These are phyloP conservation scores for Porphyra umbilicalis DNA, from an alignment of 31 red algal genomes.

Conservation along the genomic window DNA sequence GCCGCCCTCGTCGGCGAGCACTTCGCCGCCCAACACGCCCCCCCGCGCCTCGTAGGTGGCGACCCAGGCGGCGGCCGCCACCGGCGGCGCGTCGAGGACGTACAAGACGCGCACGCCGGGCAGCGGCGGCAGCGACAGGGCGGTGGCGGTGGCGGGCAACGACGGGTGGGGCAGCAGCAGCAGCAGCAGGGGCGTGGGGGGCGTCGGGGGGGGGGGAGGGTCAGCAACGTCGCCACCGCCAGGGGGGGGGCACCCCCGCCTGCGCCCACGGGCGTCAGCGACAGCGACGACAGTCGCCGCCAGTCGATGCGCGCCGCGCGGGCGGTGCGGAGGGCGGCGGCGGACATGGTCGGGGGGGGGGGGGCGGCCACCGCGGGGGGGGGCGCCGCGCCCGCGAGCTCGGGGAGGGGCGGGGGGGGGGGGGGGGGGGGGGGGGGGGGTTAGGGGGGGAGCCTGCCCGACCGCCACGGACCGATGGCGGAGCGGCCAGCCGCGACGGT, in stretches of 20 bases:
- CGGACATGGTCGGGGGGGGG: background rate
- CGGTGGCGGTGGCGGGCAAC: background rate
- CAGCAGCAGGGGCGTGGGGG: background rate
- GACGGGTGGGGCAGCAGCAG: background rate
- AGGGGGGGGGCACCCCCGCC: background rate
- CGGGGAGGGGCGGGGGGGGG: background rate
- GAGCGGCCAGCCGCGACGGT: too few relatives aligned
- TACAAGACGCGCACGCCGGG: background rate
- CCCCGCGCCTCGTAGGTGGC: background rate
- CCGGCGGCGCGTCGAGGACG: background rate
- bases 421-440: background rate
- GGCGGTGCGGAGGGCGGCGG: background rate
- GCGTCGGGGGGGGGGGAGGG: background rate
- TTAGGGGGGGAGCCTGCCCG: too few relatives aligned
- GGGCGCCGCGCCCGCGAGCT: background rate
- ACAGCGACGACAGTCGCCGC: background rate
- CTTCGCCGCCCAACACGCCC: background rate
- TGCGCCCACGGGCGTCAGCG: background rate
- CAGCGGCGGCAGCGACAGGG: background rate
- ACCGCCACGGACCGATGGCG: too few relatives aligned
- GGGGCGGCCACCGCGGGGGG: background rate
- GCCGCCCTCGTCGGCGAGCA: background rate
- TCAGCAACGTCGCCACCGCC: background rate
- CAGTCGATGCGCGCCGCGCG: background rate
- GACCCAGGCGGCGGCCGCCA: background rate